phyloP scores from a whole-genome alignment of 2,329 filamentous ascomycete species.

The Fusarium algeriense region DNA sequence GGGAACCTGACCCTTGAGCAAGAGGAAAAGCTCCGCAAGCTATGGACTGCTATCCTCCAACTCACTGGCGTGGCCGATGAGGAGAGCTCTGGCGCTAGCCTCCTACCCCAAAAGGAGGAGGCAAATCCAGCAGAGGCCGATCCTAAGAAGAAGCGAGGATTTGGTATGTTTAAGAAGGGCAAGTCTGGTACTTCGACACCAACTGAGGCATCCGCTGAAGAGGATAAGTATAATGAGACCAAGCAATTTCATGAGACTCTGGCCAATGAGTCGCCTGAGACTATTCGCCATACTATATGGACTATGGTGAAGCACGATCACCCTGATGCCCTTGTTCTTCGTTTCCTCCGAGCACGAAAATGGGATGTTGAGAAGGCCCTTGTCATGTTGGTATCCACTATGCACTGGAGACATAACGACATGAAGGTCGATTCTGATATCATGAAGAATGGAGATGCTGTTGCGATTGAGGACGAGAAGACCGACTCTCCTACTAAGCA shows the following conservation, averaged over 20 bases:
- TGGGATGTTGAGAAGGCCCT: constrained; percentile 96
- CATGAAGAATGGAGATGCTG: constrained; percentile 79
- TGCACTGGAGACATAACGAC: constrained; percentile 88
- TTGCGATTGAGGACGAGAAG: constrained; percentile 70
- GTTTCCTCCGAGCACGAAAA: constrained; percentile 89
- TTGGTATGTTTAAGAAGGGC: constrained; percentile 74
- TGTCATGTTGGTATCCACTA: constrained; percentile 93
- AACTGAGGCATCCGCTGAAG: constrained; percentile 61
- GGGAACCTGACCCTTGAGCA: constrained; percentile 92
- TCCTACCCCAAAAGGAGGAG: constrained; percentile 34
- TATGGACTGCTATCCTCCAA: constrained; percentile 83
- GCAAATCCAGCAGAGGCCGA: constrained; percentile 53
- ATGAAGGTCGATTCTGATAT: constrained; percentile 92
- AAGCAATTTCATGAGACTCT: constrained; percentile 89
- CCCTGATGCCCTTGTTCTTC: constrained; percentile 84
- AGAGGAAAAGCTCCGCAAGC: constrained; percentile 86
- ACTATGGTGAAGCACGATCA: constrained; percentile 95
- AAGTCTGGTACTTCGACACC: constrained; percentile 53
- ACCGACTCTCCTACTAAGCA: constrained; percentile 73
- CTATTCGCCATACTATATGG: constrained; percentile 87
- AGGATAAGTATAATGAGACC: constrained; percentile 94
- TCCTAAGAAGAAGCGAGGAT: constrained; percentile 77
- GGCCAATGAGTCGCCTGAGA: constrained; percentile 79
- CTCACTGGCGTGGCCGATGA: constrained; percentile 73
- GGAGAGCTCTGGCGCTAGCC: constrained; percentile 42